These are phyloP conservation scores for Fusarium abutilonis DNA, from an alignment of 2,329 filamentous ascomycete species.

Conservation along the genomic window DNA sequence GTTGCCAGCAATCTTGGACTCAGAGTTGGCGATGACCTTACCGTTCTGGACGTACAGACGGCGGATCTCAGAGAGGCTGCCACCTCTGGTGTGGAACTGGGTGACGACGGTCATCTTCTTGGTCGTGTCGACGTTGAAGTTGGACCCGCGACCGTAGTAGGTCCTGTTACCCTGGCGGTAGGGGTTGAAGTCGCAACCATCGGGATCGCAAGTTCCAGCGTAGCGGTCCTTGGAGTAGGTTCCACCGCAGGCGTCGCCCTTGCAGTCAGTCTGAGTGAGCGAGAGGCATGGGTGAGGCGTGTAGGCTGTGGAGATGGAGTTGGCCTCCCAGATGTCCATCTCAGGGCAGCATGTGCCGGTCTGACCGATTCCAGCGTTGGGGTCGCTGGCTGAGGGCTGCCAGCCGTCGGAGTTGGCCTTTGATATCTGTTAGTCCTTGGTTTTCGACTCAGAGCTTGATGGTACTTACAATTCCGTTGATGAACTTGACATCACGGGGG, in stretches of 20 bases:
- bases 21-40: constrained; percentile 64
- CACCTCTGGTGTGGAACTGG: constrained; percentile 65
- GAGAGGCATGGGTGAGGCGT: constrained; percentile 72
- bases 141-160: constrained; percentile 68
- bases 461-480: constrained; percentile 58
- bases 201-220: constrained; percentile 70
- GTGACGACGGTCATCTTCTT: constrained; percentile 72
- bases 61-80: constrained; percentile 68
- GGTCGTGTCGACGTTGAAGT: constrained; percentile 67
- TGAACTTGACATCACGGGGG: constrained; percentile 66
- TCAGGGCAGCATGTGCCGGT: constrained; percentile 69
- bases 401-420: constrained; percentile 64
- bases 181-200: constrained; percentile 76
- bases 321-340: constrained; percentile 73
- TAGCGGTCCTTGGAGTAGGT: constrained; percentile 65
- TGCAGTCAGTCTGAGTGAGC: constrained; percentile 62
- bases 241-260: constrained; percentile 62
- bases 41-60: constrained; percentile 74
- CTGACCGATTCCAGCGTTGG: constrained; percentile 63
- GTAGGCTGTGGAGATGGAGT: constrained; percentile 69
- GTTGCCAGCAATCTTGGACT: constrained; percentile 53
- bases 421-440: constrained; percentile 44
- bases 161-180: constrained; percentile 71
- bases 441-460: not conserved
- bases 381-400: constrained; percentile 61